Percentiles rank a stretch among this genome's conserved stretches.
Evolutionary conservation across 1,284 basidiomycete genomes (phyloP).

Genomic region (Marasmius fiardii): DNA sequence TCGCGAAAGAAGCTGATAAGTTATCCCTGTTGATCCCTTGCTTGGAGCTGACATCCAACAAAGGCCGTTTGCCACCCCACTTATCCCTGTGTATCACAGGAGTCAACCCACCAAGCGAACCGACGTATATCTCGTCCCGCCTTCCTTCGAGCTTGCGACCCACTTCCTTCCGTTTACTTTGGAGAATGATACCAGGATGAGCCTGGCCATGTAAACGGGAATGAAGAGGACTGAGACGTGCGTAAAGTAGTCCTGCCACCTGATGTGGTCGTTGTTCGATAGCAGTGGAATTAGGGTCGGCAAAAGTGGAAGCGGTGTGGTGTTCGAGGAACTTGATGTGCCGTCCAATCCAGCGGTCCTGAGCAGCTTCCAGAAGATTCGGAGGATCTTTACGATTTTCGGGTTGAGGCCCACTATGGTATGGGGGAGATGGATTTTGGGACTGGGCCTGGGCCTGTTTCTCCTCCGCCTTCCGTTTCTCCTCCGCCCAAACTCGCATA

Average conservation of each 20-base stretch:
- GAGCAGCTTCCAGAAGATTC: conserved; percentile 26
- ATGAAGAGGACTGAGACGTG: conserved; percentile 49
- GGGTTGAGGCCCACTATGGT: neutral
- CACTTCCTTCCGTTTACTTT: conserved; percentile 15
- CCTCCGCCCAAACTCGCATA: conserved; percentile 22
- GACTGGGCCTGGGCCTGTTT: no score
- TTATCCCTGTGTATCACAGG: conserved; percentile 18
- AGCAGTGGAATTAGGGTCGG: conserved; percentile 27
- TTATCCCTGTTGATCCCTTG: conserved; percentile 22
- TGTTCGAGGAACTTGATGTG: conserved; percentile 33
- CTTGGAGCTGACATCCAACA: conserved; percentile 20
- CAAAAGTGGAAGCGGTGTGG: conserved; percentile 29
- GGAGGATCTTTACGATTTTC: conserved; percentile 18
- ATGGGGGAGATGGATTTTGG: neutral
- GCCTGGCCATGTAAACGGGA: conserved; percentile 46
- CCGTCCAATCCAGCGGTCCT: conserved; percentile 21
- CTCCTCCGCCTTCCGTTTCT: conserved; percentile 10
- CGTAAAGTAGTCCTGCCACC: conserved; percentile 59
- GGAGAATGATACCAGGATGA: conserved; percentile 57
- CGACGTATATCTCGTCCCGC: conserved; percentile 20
- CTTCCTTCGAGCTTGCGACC: neutral
- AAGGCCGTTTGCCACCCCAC: conserved; percentile 18
- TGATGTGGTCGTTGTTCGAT: conserved; percentile 67
- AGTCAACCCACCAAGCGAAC: conserved; percentile 36
- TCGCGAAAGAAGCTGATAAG: conserved; percentile 12